Evolutionary conservation across 768 basidiomycete genomes (phyloP).

Genomic region (Collybia sordida): DNA sequence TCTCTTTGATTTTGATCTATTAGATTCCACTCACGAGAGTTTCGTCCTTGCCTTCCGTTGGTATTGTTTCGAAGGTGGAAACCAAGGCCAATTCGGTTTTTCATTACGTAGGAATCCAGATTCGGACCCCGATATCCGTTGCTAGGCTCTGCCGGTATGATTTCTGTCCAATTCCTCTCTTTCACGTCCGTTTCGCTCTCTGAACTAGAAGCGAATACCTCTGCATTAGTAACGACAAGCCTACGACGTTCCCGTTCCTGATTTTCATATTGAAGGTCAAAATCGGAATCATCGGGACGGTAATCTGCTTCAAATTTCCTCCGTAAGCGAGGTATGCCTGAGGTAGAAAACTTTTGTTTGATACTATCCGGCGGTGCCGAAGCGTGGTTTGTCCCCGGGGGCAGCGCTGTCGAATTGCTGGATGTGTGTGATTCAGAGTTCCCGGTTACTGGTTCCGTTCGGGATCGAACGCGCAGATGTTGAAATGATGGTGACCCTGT

Average conservation of each 20-base stretch:
- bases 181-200: constrained; percentile 31
- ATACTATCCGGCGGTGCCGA: background rate
- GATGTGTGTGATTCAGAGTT: background rate
- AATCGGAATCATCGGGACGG: constrained; percentile 40
- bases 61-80: constrained; percentile 2
- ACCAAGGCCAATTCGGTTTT: constrained; percentile 9
- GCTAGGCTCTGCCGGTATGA: background rate
- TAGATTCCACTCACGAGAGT: background rate
- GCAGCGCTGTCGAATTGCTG: background rate
- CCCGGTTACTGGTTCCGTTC: constrained; percentile 30
- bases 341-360: constrained; percentile 8
- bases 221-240: constrained; percentile 44
- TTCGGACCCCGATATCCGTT: background rate
- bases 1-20: background rate
- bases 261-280: constrained; percentile 40
- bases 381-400: background rate
- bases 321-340: constrained; percentile 35
- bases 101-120: too few species aligned
- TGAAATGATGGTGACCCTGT: constrained; percentile 5
- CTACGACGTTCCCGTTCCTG: constrained; percentile 36
- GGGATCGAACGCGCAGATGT: constrained; percentile 27
- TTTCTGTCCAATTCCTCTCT: background rate
- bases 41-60: background rate
- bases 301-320: background rate
- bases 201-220: constrained; percentile 39